Percentiles rank a stretch among this genome's conserved stretches.
These are phyloP conservation scores for Zelonia costaricensis DNA, from an alignment of 208 protist genomes.

Conservation along the genomic window DNA sequence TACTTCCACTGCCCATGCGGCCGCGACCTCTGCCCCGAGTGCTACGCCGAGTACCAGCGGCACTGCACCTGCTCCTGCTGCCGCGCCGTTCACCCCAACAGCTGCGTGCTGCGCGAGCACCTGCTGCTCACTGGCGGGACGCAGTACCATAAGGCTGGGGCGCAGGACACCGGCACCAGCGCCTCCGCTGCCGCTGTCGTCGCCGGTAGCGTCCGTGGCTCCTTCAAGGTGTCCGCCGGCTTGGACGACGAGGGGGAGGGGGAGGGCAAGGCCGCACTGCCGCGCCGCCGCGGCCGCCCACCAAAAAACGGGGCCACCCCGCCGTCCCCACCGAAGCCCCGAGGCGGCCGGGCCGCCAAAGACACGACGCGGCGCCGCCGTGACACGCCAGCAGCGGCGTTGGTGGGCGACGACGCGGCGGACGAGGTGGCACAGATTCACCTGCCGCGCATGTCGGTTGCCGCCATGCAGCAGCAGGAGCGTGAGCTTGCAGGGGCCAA, in stretches of 20 bases:
- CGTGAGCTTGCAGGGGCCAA: background rate
- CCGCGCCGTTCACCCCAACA: slow-evolving; percentile 58
- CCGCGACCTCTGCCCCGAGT: slow-evolving; percentile 81
- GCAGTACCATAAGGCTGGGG: slow-evolving; percentile 5
- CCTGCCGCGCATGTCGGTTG: slow-evolving; percentile 34
- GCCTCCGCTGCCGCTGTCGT: background rate
- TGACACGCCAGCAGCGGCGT: background rate
- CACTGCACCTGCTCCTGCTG: slow-evolving; percentile 77
- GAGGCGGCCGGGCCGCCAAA: slow-evolving; percentile 1
- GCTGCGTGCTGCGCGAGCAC: slow-evolving; percentile 66
- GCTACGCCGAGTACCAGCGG: slow-evolving; percentile 54
- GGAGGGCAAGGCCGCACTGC: background rate
- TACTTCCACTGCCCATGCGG: slow-evolving; percentile 89
- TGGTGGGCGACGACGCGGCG: slow-evolving; percentile 7
- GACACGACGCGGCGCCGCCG: slow-evolving; percentile 2
- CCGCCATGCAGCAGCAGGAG: slow-evolving; percentile 39
- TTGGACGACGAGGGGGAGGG: background rate
- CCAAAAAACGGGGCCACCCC: background rate
- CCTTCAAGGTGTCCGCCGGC: background rate
- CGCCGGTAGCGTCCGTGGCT: background rate
- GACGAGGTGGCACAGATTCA: slow-evolving; percentile 20
- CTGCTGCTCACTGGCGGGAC: slow-evolving; percentile 18
- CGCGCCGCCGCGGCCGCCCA: slow-evolving; percentile 9
- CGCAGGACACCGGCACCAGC: background rate
- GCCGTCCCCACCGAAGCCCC: background rate